Percentiles rank a stretch among this genome's conserved stretches.
Conservation (phyloP, 2,329 filamentous ascomycete species). For the Paecilomyces sp. region DNA sequence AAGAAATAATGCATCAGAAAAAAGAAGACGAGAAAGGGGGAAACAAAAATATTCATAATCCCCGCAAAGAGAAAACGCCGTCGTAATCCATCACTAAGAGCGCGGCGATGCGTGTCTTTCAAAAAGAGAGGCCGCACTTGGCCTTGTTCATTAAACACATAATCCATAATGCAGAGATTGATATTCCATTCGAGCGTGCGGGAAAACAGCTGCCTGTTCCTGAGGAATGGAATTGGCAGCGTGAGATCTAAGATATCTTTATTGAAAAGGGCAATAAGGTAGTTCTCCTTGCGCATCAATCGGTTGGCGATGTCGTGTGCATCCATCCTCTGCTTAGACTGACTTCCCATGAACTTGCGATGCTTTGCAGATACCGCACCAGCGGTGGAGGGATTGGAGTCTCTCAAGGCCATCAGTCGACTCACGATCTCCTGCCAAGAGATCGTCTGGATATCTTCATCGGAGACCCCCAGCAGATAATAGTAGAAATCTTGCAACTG, state of each 20-base stretch:
- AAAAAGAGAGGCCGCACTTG: slow-evolving; percentile 83
- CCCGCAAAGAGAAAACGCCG: slow-evolving; percentile 76
- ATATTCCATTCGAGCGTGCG: slow-evolving; percentile 88
- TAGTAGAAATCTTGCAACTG: slow-evolving; percentile 81
- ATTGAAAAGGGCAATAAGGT: slow-evolving; percentile 93
- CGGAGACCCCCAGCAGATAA: slow-evolving; percentile 73
- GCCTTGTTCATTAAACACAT: slow-evolving; percentile 83
- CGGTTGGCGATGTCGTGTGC: slow-evolving; percentile 96
- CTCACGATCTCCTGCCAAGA: slow-evolving; percentile 90
- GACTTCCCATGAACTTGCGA: slow-evolving; percentile 63
- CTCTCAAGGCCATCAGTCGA: slow-evolving; percentile 74
- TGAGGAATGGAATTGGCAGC: slow-evolving; percentile 75
- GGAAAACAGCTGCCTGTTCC: slow-evolving; percentile 75
- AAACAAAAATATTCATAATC: slow-evolving; percentile 76
- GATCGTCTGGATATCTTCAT: slow-evolving; percentile 84
- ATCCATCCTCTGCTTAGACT: slow-evolving; percentile 89
- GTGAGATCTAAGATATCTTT: slow-evolving; percentile 89
- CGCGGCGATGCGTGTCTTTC: slow-evolving; percentile 69
- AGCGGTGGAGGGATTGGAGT: slow-evolving; percentile 80
- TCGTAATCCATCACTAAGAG: slow-evolving; percentile 70
- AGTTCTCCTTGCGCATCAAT: slow-evolving; percentile 94
- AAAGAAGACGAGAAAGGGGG: slow-evolving; percentile 81
- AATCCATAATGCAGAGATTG: slow-evolving; percentile 82
- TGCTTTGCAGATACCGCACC: slow-evolving; percentile 52
- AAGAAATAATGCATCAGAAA: slow-evolving; percentile 87